Evolutionary conservation across 495 filamentous ascomycete genomes (phyloP).

Genomic region (Usnea hakonensis): DNA sequence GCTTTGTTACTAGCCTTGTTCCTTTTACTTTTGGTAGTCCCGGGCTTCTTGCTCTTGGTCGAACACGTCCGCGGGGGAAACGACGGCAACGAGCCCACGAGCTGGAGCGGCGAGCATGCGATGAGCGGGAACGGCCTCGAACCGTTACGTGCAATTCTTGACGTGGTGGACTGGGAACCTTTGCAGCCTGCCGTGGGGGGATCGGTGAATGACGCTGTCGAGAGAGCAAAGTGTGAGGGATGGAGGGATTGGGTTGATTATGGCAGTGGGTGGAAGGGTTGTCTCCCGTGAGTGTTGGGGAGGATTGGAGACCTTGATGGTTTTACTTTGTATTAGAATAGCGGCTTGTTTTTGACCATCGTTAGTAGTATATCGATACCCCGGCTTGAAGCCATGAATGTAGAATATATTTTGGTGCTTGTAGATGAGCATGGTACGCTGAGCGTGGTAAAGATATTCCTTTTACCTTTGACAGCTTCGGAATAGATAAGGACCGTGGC

Average conservation of each 20-base stretch:
- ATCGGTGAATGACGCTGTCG: neutral
- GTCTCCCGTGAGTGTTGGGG: neutral
- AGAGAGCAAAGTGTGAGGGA: neutral
- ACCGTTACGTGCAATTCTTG: no score
- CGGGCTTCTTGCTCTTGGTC: neutral
- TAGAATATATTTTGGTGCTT: neutral
- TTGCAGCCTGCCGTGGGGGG: neutral
- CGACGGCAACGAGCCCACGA: neutral
- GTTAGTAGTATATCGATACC: neutral
- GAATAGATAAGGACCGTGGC: neutral
- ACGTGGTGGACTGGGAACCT: neutral
- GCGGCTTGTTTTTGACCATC: neutral
- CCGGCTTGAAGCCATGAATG: neutral
- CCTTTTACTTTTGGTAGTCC: neutral
- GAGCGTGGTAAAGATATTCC: no score
- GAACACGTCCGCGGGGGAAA: neutral
- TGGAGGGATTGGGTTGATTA: conserved; percentile 3
- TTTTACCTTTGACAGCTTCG: no score
- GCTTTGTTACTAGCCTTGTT: neutral
- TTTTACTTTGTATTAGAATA: neutral
- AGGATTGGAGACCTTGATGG: no score
- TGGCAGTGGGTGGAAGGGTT: neutral
- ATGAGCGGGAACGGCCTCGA: neutral
- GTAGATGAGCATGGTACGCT: no score
- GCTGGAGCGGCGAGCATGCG: neutral